Base-by-base conservation (phyloP, 2,329 filamentous ascomycete species). In the Arthrobotrys sphaeroides region DNA sequence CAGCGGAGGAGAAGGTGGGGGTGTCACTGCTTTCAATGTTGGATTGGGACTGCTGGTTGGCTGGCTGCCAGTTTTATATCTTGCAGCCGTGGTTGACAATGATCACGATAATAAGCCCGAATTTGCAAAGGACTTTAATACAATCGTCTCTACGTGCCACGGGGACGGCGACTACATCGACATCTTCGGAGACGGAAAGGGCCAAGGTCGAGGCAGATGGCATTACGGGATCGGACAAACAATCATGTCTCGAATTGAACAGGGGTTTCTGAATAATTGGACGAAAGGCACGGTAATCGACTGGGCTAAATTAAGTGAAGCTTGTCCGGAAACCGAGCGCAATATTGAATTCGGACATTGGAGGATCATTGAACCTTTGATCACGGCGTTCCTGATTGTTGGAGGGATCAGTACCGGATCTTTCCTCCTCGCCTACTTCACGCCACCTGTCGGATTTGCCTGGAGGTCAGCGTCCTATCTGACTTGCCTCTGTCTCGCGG, bases 21-120 rank as follows among this genome's bases (percentile, higher is more conserved):
- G 51, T 10, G 57, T 49, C 3, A 64, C 47, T 3, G 72, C 72
- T 22, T 75, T 75, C 18, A 75, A 75, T 43, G 72, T 75, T 5
- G 72, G 72, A 10, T 22, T 75, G 5, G 72, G 72, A 0, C 22
- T 75, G 57, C 42, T 85, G 5, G 80, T 85, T 2, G 81, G 82
- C 3, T 86, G 84, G 84, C 80, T 86, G 1, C 84, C 84, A 0
- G 80, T 85, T 9, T 75, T 85, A 7, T 83, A 85, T 43, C 79
- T 85, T 36, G 82, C 82, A 43, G 83, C 81, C 3, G 85, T 85
- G 24, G 82, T 85, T 0, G 84, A 86, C 66, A 82, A 84, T 10
- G 85, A 85, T 59, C 84, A 84, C 0, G 82, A 83, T 2, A 82
- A 83, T 3, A 79, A 83, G 2, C 82, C 84, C 20, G 81, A 82